These are phyloP conservation scores for Quercus tomentella DNA, from an alignment of 331 rosid species.

Conservation along the genomic window DNA sequence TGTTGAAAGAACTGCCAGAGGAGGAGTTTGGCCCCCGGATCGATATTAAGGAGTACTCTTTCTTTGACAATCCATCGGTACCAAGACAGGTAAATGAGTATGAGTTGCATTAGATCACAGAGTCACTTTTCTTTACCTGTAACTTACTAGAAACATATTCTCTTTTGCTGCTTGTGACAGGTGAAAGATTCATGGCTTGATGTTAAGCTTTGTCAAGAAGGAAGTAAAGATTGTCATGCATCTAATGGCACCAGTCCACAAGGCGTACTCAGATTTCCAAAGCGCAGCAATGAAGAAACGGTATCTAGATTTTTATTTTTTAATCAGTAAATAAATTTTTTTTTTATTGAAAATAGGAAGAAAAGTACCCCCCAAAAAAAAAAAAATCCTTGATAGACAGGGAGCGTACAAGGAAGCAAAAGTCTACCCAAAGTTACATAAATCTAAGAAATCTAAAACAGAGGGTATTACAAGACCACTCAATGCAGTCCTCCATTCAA, in stretches of 20 bases:
- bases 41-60: constrained; percentile 76
- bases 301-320: constrained; percentile 33
- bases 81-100: constrained; percentile 58
- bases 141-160: constrained; percentile 10
- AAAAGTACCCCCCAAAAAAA: no score
- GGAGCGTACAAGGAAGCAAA: no score
- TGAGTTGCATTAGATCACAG: constrained; percentile 5
- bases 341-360: no score
- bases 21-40: constrained; percentile 81
- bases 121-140: constrained; percentile 8
- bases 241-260: constrained; percentile 47
- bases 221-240: constrained; percentile 45
- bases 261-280: constrained; percentile 71
- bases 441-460: no score
- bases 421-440: no score
- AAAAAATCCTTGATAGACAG: no score
- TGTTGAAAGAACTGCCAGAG: constrained; percentile 68
- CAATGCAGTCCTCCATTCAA: no score
- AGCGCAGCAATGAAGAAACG: constrained; percentile 83
- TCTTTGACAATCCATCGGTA: constrained; percentile 75
- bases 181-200: constrained; percentile 86
- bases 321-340: no score
- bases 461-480: no score
- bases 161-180: constrained; percentile 38
- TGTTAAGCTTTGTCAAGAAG: constrained; percentile 84